These are phyloP conservation scores for Fusarium floridanum DNA, from an alignment of 2,329 filamentous ascomycete genomes.

Conservation along the genomic window DNA sequence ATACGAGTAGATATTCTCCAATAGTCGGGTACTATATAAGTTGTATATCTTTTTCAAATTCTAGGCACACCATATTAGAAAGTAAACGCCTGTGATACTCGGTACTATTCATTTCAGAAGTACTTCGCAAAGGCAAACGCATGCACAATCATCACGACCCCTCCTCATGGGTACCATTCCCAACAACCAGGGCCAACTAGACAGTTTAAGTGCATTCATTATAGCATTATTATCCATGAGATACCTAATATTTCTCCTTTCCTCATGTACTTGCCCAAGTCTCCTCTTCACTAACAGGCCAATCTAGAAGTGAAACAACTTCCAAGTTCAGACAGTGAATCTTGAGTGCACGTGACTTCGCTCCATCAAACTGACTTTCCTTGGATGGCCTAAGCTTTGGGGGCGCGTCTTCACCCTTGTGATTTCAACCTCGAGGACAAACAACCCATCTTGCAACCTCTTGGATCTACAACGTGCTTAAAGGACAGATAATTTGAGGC, in stretches of 20 bases:
- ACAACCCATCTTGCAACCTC: slow-evolving; percentile 15
- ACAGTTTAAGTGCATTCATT: not conserved
- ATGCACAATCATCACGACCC: not conserved
- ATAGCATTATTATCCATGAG: not conserved
- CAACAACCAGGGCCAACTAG: not conserved
- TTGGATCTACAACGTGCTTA: not conserved
- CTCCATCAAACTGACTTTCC: slow-evolving; percentile 3
- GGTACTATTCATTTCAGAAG: not conserved
- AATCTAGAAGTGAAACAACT: not conserved
- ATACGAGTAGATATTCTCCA: not conserved
- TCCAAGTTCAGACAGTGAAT: not conserved
- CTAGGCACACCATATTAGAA: not conserved
- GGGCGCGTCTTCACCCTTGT: slow-evolving; percentile 18
- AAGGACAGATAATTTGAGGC: not conserved
- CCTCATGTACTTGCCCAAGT: not conserved
- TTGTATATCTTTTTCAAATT: not conserved
- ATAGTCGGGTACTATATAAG: not conserved
- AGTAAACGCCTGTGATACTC: not conserved
- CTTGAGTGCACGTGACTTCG: slow-evolving; percentile 37
- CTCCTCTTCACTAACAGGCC: not conserved
- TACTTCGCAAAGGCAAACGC: not conserved
- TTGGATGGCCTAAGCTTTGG: slow-evolving; percentile 19
- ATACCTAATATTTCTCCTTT: not conserved
- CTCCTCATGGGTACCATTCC: not conserved
- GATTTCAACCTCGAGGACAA: slow-evolving; percentile 21